Percentiles rank a stretch among this genome's conserved stretches.
Conservation (phyloP, 2,329 filamentous ascomycete genomes). For the Diaporthe aspalathi region DNA sequence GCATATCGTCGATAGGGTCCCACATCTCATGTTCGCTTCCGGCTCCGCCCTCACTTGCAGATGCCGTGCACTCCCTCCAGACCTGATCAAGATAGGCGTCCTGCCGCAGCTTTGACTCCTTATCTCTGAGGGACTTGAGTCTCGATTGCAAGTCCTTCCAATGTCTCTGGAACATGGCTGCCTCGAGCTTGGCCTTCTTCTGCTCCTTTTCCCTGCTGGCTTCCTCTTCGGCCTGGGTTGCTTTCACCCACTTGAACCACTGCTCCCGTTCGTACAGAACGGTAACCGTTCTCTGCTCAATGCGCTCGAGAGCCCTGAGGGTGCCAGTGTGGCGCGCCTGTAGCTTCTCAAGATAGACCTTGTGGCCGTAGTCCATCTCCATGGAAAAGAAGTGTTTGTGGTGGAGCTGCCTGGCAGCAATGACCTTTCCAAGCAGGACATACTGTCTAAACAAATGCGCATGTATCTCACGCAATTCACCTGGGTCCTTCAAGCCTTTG, state of each 20-base stretch:
- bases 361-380: conserved; percentile 49
- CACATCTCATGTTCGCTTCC: conserved; percentile 54
- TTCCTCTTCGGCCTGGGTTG: conserved; percentile 59
- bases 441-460: conserved; percentile 52
- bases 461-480: conserved; percentile 52
- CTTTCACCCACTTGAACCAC: conserved; percentile 60
- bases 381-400: conserved; percentile 48
- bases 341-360: conserved; percentile 47
- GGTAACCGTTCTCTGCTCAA: conserved; percentile 55
- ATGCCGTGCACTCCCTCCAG: conserved; percentile 53
- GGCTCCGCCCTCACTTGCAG: conserved; percentile 47
- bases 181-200: conserved; percentile 61
- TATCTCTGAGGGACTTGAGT: conserved; percentile 51
- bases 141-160: conserved; percentile 56
- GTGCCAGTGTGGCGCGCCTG: conserved; percentile 48
- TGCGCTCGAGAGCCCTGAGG: conserved; percentile 53
- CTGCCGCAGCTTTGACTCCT: conserved; percentile 56
- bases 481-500: conserved; percentile 51
- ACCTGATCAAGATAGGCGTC: conserved; percentile 56
- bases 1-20: conserved; percentile 61
- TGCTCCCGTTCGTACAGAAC: conserved; percentile 58
- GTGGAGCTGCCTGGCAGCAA: conserved; percentile 40
- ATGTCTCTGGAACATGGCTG: conserved; percentile 59
- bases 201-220: conserved; percentile 58
- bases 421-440: conserved; percentile 43